Base-by-base conservation (phyloP, 2,329 filamentous ascomycete species). In the Diplodia sapinea region DNA sequence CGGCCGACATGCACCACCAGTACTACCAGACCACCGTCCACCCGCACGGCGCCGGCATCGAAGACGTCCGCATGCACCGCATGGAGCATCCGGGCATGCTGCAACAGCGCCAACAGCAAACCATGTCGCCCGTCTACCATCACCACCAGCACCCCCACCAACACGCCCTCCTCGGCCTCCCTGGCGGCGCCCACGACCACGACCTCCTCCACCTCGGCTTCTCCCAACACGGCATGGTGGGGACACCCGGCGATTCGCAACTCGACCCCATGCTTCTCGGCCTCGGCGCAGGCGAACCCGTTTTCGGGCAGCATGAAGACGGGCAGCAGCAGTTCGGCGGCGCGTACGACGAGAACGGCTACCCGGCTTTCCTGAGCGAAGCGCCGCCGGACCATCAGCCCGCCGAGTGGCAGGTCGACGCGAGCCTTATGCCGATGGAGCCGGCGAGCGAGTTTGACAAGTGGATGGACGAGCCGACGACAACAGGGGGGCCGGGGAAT, bases 21-120 rank as follows among this genome's bases (percentile, higher is more conserved):
- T 87, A 86, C 73, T 84, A 85, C 70, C 83, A 86, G 67, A 79
- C 80, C n/a, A 77, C 78, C 3, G 73, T 83, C 49, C 81, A 83
- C 56, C 81, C 80, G 20, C 79, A 75, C 56, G 73, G 78, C 69
- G 70, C 70, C n/a, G 73, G 75, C 36, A 69, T 74, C 56, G 76
- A 78, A 33, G 76, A 79, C 15, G 73, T 84, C 54, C 77, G 79
- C 36, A 79, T 84, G 73, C 81, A 76, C 68, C 81, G 77, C 65
- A 77, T 78, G 31, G 76, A 78, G 49, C 56, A 68, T 26, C 64
- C 43, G 9, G 52, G 33, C 2, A 56, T 57, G 52, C 52, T 23
- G 64, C 64, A 65, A 17, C 40, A 57, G 40, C 64, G 55, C 13
- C 63, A 49, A 51, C 64, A 65, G 13, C 43, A 57, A 40, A 54